Base-by-base conservation (phyloP, 2,329 filamentous ascomycete genomes). In the Rhinocladiella mackenziei region DNA sequence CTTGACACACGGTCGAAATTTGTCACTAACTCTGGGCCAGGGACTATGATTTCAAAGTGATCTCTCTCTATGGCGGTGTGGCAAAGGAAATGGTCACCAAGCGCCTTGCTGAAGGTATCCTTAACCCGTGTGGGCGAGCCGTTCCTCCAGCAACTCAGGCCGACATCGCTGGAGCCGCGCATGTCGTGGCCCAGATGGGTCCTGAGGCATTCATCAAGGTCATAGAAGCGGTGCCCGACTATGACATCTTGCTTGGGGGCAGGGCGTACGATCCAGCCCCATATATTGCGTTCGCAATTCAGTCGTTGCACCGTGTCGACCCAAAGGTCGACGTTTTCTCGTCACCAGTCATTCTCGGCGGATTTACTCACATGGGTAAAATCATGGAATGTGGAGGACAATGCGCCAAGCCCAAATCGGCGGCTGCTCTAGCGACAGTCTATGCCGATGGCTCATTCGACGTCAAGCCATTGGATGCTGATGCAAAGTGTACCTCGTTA, bases 291-390 rank as follows among this genome's bases (percentile, higher is more conserved):
- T 70, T 66, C 44, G 66, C 58, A 17, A 51, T 67, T 1, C 62
- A 59, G 28, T 29, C 22, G 20, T 8, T 10, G 20, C 11, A 22
- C 39, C 13, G 31, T 31, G 30, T 43, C 20, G 39, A n/a, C n/a
- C n/a, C n/a, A n/a, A n/a, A n/a, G n/a, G n/a, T n/a, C n/a, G n/a
- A n/a, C n/a, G n/a, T n/a, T n/a, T n/a, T n/a, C n/a, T n/a, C n/a
- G n/a, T n/a, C n/a, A n/a, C n/a, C n/a, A n/a, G n/a, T n/a, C n/a
- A n/a, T n/a, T n/a, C n/a, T n/a, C n/a, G n/a, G n/a, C n/a, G n/a
- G n/a, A n/a, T n/a, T n/a, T n/a, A n/a, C n/a, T n/a, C 39, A 43
- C 23, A 75, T 78, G 72, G 76, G 75, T 4, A 77, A 79, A 60
- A 72, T 77, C 8, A 65, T 77, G 60, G 75, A 77, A 48, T 78